Percentiles rank a stretch among this genome's conserved stretches.
phyloP scores from a whole-genome alignment of 129 eudicot genomes.

The Solidago caesia region DNA sequence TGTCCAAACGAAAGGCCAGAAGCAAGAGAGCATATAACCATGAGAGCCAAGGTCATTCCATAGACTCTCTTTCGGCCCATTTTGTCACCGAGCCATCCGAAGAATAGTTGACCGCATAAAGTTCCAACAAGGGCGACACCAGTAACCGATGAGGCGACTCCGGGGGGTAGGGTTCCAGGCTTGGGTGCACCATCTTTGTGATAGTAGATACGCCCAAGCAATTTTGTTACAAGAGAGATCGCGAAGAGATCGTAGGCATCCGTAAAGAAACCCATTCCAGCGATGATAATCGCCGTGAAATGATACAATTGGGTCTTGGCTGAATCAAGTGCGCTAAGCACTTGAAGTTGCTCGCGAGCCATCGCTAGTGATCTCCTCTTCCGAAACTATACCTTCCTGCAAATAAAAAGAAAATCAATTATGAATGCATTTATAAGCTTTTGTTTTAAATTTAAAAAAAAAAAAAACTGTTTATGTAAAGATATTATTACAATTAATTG shows the following conservation, averaged over 20 bases:
- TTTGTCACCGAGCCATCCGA: slow-evolving; percentile 63
- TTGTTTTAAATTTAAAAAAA: not conserved
- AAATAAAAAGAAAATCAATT: not conserved
- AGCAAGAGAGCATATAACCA: slow-evolving; percentile 46
- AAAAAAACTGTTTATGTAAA: too few species aligned
- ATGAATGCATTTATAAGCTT: not conserved
- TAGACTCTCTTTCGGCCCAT: slow-evolving; percentile 51
- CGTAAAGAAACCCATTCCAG: slow-evolving; percentile 64
- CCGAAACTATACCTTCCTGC: slow-evolving; percentile 18
- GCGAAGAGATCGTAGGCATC: slow-evolving; percentile 58
- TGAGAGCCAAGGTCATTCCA: slow-evolving; percentile 45
- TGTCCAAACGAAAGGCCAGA: slow-evolving; percentile 47
- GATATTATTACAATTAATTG: too few species aligned
- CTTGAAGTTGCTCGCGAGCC: slow-evolving; percentile 42
- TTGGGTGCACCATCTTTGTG: slow-evolving; percentile 6
- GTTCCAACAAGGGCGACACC: slow-evolving; percentile 56
- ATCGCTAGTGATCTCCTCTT: slow-evolving; percentile 22
- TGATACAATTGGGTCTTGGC: slow-evolving; percentile 56
- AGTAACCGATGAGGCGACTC: slow-evolving; percentile 38
- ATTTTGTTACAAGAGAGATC: slow-evolving; percentile 49
- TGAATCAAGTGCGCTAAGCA: slow-evolving; percentile 51
- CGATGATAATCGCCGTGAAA: slow-evolving; percentile 49
- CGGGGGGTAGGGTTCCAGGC: slow-evolving; percentile 47
- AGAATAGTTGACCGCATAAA: slow-evolving; percentile 45
- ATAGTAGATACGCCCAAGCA: slow-evolving; percentile 55